These are phyloP conservation scores for Didymellaceae sp. DNA, from an alignment of 2,329 filamentous ascomycete species.

Conservation along the genomic window DNA sequence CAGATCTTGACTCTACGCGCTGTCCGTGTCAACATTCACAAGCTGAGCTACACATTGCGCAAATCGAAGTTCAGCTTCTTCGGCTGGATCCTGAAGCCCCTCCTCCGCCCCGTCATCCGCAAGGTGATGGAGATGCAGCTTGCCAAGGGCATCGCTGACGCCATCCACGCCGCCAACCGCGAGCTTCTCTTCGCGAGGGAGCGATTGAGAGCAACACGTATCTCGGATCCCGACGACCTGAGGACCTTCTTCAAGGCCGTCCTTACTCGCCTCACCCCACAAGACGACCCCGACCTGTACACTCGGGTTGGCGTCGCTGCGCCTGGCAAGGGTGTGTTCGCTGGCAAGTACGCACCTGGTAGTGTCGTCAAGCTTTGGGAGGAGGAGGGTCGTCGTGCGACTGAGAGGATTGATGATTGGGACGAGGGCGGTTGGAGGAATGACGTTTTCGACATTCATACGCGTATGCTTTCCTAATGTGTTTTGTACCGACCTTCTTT, in stretches of 20 bases:
- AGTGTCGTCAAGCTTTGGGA: slow-evolving; percentile 91
- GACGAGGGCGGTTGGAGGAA: slow-evolving; percentile 80
- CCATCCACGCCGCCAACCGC: slow-evolving; percentile 76
- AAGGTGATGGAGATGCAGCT: slow-evolving; percentile 81
- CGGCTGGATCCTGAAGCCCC: slow-evolving; percentile 82
- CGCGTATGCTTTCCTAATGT: slow-evolving; percentile 36
- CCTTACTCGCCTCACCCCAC: slow-evolving; percentile 74
- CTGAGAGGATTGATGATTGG: slow-evolving; percentile 77
- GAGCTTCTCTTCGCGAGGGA: slow-evolving; percentile 89
- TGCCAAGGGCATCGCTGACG: slow-evolving; percentile 71
- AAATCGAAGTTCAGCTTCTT: slow-evolving; percentile 79
- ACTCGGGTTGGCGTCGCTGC: slow-evolving; percentile 72
- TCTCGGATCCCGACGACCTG: slow-evolving; percentile 79
- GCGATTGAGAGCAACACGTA: slow-evolving; percentile 81
- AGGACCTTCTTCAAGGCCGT: slow-evolving; percentile 84
- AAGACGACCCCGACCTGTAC: slow-evolving; percentile 77
- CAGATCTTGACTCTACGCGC: slow-evolving; percentile 78
- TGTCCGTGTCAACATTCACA: slow-evolving; percentile 84
- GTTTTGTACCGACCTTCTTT: no score
- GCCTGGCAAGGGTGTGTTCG: slow-evolving; percentile 71
- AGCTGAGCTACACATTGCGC: slow-evolving; percentile 78
- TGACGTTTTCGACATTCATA: slow-evolving; percentile 72
- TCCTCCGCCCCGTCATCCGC: slow-evolving; percentile 80
- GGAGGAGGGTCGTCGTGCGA: slow-evolving; percentile 73
- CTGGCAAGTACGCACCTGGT: slow-evolving; percentile 84